These are phyloP conservation scores for Xerocomellus amylosporus DNA, from an alignment of 768 basidiomycete genomes.

Conservation along the genomic window DNA sequence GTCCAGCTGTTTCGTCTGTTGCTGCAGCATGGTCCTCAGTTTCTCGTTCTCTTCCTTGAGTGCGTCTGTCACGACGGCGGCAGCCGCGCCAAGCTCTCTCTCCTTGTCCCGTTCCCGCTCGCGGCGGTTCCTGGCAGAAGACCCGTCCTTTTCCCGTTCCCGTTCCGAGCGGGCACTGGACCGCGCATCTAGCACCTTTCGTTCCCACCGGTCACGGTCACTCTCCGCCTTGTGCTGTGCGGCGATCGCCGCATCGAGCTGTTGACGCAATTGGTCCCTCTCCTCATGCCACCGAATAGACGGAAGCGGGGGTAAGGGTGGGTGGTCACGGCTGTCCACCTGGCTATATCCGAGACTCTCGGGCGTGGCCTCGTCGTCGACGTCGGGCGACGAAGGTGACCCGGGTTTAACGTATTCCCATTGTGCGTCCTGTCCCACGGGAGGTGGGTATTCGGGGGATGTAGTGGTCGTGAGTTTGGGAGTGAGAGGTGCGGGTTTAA, in stretches of 20 bases:
- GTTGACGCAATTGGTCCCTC: conserved; percentile 3
- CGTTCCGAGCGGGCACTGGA: conserved; percentile 8
- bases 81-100: not conserved
- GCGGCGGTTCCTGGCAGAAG: conserved; percentile 13
- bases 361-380: conserved; percentile 15
- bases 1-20: conserved; percentile 17
- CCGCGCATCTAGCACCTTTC: conserved; percentile 19
- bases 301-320: not conserved
- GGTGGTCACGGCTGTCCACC: conserved; percentile 6
- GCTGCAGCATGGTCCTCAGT: conserved; percentile 19
- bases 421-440: conserved; percentile 9
- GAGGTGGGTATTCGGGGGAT: conserved; percentile 11
- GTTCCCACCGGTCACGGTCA: conserved; percentile 23
- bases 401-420: conserved; percentile 24
- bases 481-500: conserved; percentile 20
- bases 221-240: conserved; percentile 16
- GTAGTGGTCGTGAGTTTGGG: conserved; percentile 21
- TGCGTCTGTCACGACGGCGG: not conserved
- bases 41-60: conserved; percentile 27
- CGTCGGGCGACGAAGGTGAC: conserved; percentile 14
- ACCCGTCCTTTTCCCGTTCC: conserved; percentile 16
- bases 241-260: conserved; percentile 13
- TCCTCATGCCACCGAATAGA: conserved; percentile 10
- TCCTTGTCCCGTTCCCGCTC: conserved; percentile 21
- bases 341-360: conserved; percentile 25